phyloP scores from a whole-genome alignment of 345 rosid species.

The Melastoma malabathricum region DNA sequence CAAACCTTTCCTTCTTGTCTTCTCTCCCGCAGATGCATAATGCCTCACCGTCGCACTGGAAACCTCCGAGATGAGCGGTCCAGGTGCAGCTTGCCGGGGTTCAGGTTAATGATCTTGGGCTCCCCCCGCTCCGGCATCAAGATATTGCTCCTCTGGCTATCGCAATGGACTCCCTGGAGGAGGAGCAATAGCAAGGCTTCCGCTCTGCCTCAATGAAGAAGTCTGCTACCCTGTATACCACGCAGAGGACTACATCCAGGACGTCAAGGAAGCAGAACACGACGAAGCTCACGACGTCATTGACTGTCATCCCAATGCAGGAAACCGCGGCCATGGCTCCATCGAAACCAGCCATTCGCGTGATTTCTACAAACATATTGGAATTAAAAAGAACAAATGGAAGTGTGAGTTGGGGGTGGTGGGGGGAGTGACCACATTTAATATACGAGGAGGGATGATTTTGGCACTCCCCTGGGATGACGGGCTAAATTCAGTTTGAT shows the following conservation, averaged over 20 bases:
- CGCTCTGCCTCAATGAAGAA: constrained; percentile 73
- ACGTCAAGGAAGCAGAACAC: constrained; percentile 76
- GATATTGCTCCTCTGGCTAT: constrained; percentile 46
- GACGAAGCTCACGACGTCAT: constrained; percentile 52
- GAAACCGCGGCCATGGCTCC: too few relatives aligned
- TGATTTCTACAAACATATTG: too few relatives aligned
- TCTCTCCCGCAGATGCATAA: constrained; percentile 13
- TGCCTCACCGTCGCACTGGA: constrained; percentile 14
- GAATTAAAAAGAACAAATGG: too few relatives aligned
- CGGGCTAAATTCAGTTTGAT: too few relatives aligned
- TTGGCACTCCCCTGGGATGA: too few relatives aligned
- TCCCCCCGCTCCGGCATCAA: constrained; percentile 70
- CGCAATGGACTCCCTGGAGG: constrained; percentile 54
- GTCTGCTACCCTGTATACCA: constrained; percentile 57
- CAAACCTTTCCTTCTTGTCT: constrained; percentile 16
- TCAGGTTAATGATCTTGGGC: constrained; percentile 55
- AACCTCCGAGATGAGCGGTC: constrained; percentile 1
- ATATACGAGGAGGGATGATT: too few relatives aligned
- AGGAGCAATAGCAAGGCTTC: constrained; percentile 73
- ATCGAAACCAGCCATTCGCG: too few relatives aligned
- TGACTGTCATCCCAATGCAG: constrained; percentile 21
- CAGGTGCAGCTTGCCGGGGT: constrained; percentile 1
- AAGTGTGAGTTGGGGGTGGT: too few relatives aligned
- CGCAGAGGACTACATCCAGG: constrained; percentile 51
- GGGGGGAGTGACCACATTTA: too few relatives aligned